A percentile compares a stretch with the other conserved stretches of the same genome.
Conservation (phyloP, 768 basidiomycete genomes). For the Coprinellus aureogranulatus region DNA sequence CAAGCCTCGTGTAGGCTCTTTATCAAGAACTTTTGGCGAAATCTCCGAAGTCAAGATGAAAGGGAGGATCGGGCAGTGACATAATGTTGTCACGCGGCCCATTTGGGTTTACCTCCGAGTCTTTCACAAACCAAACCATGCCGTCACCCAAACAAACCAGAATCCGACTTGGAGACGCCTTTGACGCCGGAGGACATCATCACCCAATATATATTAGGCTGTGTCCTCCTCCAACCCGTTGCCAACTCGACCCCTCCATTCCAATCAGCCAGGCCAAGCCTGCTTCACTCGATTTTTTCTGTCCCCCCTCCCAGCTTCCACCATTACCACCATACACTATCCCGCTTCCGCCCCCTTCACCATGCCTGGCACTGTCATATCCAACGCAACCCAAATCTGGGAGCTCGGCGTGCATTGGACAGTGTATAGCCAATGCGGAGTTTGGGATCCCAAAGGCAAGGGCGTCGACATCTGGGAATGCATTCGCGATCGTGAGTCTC, state of each 20-base stretch:
- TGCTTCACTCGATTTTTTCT: constrained; percentile 11
- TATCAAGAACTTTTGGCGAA: neutral
- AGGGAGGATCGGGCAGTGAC: neutral
- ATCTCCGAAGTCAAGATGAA: neutral
- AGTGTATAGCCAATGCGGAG: constrained; percentile 63
- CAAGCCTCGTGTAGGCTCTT: neutral
- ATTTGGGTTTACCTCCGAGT: neutral
- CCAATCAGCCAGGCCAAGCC: constrained; percentile 2
- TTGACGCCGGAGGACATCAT: neutral
- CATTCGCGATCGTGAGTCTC: constrained; percentile 59
- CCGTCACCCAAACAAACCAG: neutral
- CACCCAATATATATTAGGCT: constrained; percentile 3
- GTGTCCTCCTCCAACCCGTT: neutral
- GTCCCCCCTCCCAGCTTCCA: neutral
- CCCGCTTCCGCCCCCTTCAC: constrained; percentile 4
- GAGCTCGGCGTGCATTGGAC: constrained; percentile 66
- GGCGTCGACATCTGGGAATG: constrained; percentile 80
- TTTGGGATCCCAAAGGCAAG: constrained; percentile 65
- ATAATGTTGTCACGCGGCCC: constrained; percentile 1
- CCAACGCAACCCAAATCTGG: constrained; percentile 69
- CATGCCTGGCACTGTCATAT: constrained; percentile 51
- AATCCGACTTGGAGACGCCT: neutral
- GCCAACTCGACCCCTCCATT: constrained; percentile 6
- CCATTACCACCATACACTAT: constrained; percentile 1
- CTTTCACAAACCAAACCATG: neutral